These are phyloP conservation scores for Carex arenaria DNA, from an alignment of 202 grass and related monocot species.

Conservation along the genomic window DNA sequence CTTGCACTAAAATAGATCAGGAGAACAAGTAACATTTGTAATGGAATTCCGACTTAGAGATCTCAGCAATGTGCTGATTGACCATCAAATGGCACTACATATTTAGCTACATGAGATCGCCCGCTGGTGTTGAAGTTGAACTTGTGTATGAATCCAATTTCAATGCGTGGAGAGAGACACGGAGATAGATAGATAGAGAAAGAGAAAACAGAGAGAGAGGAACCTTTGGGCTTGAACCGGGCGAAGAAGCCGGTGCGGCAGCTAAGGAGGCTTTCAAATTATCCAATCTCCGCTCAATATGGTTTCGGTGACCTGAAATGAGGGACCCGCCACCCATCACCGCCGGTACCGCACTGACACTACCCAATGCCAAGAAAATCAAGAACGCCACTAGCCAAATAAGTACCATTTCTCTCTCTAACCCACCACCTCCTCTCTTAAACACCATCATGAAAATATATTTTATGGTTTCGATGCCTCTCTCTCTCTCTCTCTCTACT, in stretches of 20 bases:
- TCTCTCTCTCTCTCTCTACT: background rate
- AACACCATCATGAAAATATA: background rate
- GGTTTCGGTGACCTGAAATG: conserved; percentile 13
- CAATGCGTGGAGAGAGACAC: background rate
- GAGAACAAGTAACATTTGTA: background rate
- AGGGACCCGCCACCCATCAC: background rate
- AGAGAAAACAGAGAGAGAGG: background rate
- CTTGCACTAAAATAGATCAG: background rate
- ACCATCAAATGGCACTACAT: background rate
- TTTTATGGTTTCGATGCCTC: background rate
- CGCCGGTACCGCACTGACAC: background rate
- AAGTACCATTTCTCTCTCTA: background rate
- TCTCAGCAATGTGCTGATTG: background rate
- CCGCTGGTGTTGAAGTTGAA: background rate
- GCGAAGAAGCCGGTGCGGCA: background rate
- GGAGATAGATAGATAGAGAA: background rate
- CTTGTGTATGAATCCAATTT: background rate
- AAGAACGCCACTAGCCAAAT: conserved; percentile 7
- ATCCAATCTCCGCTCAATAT: conserved; percentile 2
- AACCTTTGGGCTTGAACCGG: conserved; percentile 14
- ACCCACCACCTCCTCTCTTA: background rate
- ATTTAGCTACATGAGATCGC: background rate
- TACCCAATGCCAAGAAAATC: conserved; percentile 13
- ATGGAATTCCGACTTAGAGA: background rate
- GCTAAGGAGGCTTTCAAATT: background rate